Conservation (phyloP, 345 rosid genomes). For the Aethionema arabicum region DNA sequence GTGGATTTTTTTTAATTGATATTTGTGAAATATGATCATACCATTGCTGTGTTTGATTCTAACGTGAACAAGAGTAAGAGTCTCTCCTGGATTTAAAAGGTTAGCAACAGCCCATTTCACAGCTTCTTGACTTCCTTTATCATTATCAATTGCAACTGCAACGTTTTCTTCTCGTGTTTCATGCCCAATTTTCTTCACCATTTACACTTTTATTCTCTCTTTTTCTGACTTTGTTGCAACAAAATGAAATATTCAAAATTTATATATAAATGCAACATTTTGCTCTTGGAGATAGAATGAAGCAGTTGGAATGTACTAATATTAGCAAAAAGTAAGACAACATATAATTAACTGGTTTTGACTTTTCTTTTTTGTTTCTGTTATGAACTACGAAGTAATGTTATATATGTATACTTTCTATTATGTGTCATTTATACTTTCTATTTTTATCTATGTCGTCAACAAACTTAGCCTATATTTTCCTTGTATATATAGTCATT, state of each 20-base stretch:
- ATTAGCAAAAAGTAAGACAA: constrained; percentile 17
- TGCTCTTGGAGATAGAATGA: not conserved
- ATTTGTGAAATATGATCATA: not conserved
- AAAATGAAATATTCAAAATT: constrained; percentile 3
- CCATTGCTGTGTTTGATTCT: constrained; percentile 32
- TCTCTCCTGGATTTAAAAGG: constrained; percentile 56
- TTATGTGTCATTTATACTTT: too few species aligned
- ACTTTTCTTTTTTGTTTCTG: constrained; percentile 11
- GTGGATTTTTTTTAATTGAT: not conserved
- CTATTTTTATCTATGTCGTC: too few species aligned
- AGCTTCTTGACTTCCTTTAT: constrained; percentile 76
- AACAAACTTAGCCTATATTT: too few species aligned
- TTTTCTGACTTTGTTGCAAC: not conserved
- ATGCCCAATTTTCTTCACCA: constrained; percentile 14
- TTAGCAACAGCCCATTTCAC: constrained; percentile 78
- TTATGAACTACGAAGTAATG: not conserved
- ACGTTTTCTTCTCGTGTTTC: constrained; percentile 36
- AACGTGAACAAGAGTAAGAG: constrained; percentile 66
- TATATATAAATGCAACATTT: constrained; percentile 15
- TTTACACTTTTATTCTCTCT: not conserved
- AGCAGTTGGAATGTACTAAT: constrained; percentile 21
- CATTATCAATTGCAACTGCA: constrained; percentile 73
- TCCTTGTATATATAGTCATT: too few species aligned
- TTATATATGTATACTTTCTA: too few species aligned
- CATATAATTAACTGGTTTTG: constrained; percentile 1